Percentiles rank a stretch among this genome's conserved stretches.
phyloP scores from a whole-genome alignment of 202 grass and related monocot genomes.

The Bolboschoenoplectus hybrid region DNA sequence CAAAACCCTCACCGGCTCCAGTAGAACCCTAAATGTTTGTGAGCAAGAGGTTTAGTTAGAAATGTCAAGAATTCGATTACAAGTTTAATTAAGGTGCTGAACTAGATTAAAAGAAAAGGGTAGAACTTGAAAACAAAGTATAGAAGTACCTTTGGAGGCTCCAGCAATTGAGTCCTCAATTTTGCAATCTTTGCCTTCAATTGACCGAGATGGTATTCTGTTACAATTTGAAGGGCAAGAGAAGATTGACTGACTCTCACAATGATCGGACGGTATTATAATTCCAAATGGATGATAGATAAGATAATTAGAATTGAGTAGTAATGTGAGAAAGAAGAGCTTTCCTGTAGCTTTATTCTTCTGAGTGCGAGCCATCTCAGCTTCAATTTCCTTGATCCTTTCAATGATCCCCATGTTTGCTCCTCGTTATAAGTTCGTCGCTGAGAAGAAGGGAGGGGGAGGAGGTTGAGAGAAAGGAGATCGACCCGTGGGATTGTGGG shows the following conservation, averaged over 20 bases:
- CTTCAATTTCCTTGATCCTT: conserved; percentile 98
- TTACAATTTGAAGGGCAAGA: conserved; percentile 19
- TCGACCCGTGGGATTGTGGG: no score
- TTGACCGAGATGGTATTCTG: conserved; percentile 99
- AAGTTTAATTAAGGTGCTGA: not conserved
- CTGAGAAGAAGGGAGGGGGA: not conserved
- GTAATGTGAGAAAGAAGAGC: conserved; percentile 33
- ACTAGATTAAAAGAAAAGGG: conserved; percentile 2
- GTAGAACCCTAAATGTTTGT: conserved; percentile 68
- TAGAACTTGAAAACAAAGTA: not conserved
- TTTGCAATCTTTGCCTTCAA: conserved; percentile 98
- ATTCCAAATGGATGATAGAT: not conserved
- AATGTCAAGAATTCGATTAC: not conserved
- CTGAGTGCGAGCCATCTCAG: conserved; percentile 98
- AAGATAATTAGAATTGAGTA: conserved; percentile 22
- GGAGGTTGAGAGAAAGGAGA: no score
- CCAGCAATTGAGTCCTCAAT: conserved; percentile 93
- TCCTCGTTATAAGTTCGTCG: conserved; percentile 17
- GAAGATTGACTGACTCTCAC: conserved; percentile 13
- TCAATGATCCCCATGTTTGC: conserved; percentile 97
- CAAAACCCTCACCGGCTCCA: conserved; percentile 95
- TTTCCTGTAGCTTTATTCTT: conserved; percentile 98
- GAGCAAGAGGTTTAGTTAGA: conserved; percentile 7
- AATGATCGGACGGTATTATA: not conserved
- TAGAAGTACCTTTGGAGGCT: conserved; percentile 90